A percentile compares a stretch with the other conserved stretches of the same genome.
These are phyloP conservation scores for Priceomyces carsonii DNA, from an alignment of 805 yeast species.

Conservation along the genomic window DNA sequence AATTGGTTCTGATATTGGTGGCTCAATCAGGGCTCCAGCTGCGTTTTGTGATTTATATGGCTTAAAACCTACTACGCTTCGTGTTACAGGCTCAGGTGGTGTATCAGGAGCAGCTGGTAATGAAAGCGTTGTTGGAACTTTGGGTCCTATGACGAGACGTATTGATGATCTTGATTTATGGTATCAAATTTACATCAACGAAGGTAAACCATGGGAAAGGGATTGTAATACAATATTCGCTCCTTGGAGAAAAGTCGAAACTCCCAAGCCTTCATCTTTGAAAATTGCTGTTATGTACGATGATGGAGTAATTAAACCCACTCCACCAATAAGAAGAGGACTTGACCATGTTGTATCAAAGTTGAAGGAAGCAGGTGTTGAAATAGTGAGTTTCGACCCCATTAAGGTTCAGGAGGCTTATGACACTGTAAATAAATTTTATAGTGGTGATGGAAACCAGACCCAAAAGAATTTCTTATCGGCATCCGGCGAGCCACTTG, in stretches of 20 bases:
- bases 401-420: slow-evolving; percentile 58
- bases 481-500: slow-evolving; percentile 69
- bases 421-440: slow-evolving; percentile 57
- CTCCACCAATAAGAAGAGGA: slow-evolving; percentile 63
- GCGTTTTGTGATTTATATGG: slow-evolving; percentile 44
- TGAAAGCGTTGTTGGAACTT: slow-evolving; percentile 63
- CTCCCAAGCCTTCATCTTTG: slow-evolving; percentile 42
- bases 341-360: slow-evolving; percentile 54
- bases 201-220: slow-evolving; percentile 63
- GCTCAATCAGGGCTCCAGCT: slow-evolving; percentile 45
- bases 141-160: slow-evolving; percentile 67
- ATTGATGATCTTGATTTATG: slow-evolving; percentile 68
- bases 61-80: slow-evolving; percentile 42
- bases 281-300: slow-evolving; percentile 65
- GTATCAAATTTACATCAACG: slow-evolving; percentile 62
- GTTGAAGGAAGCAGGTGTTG: slow-evolving; percentile 59
- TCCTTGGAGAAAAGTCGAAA: slow-evolving; percentile 52
- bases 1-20: slow-evolving; percentile 46
- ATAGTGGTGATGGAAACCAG: slow-evolving; percentile 67
- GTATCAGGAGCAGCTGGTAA: slow-evolving; percentile 61
- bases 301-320: slow-evolving; percentile 65
- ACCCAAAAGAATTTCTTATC: slow-evolving; percentile 52
- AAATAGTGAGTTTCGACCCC: slow-evolving; percentile 56
- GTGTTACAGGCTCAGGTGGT: slow-evolving; percentile 41
- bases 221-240: slow-evolving; percentile 51